Conservation (phyloP, 1,139 yeast genomes). For the Arxiozyma bovina region DNA sequence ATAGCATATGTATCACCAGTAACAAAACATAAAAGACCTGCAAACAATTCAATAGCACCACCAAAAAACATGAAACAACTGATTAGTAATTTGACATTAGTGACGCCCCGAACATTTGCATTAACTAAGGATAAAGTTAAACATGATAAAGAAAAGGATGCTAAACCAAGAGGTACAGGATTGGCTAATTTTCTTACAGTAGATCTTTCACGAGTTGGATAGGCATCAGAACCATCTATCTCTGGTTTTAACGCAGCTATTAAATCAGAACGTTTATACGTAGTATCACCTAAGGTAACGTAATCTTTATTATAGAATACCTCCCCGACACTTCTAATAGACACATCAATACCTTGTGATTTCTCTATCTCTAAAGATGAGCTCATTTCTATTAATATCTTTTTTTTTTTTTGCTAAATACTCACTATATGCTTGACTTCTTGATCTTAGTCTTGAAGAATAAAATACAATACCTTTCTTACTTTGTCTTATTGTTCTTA, state of each 20-base stretch:
- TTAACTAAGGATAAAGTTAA: conserved; percentile 39
- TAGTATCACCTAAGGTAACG: conserved; percentile 48
- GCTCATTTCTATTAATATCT: not conserved
- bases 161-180: conserved; percentile 55
- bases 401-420: no score
- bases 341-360: conserved; percentile 1
- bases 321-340: conserved; percentile 2
- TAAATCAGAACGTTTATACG: conserved; percentile 47
- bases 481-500: not conserved
- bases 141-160: conserved; percentile 47
- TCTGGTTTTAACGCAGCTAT: conserved; percentile 43
- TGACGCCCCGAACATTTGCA: conserved; percentile 46
- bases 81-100: conserved; percentile 40
- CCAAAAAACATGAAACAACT: conserved; percentile 50
- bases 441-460: no score
- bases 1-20: conserved; percentile 60
- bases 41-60: conserved; percentile 54
- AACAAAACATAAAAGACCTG: conserved; percentile 58
- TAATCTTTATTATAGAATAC: conserved; percentile 31
- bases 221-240: conserved; percentile 8
- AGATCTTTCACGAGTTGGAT: conserved; percentile 1
- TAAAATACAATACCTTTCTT: no score
- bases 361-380: conserved; percentile 8
- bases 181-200: conserved; percentile 35
- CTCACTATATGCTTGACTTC: not conserved